phyloP scores from a whole-genome alignment of 2,329 filamentous ascomycete genomes.

The Septoria petroselini region DNA sequence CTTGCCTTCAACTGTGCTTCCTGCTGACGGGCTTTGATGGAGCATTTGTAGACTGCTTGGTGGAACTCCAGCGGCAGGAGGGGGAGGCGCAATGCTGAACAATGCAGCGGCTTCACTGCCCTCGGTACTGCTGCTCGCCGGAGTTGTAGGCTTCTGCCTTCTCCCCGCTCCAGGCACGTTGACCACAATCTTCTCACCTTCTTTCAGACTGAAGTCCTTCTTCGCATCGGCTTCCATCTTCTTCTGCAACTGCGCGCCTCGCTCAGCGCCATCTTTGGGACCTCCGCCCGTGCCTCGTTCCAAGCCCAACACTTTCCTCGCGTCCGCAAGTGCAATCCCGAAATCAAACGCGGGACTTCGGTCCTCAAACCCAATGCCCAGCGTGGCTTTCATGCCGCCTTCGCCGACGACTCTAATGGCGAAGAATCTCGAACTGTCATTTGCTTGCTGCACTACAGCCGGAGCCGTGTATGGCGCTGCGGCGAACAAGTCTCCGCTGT shows the following conservation, averaged over 20 bases:
- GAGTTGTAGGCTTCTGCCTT: conserved; percentile 33
- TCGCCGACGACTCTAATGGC: conserved; percentile 76
- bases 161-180: conserved; percentile 60
- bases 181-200: conserved; percentile 83
- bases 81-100: conserved; percentile 76
- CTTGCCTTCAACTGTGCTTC: conserved; percentile 46
- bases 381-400: conserved; percentile 68
- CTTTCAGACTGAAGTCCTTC: conserved; percentile 80
- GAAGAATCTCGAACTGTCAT: conserved; percentile 81
- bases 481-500: conserved; percentile 72
- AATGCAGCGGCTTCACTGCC: conserved; percentile 45
- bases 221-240: conserved; percentile 52
- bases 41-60: conserved; percentile 34
- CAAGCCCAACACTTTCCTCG: conserved; percentile 65
- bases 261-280: conserved; percentile 51
- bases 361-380: conserved; percentile 87
- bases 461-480: conserved; percentile 71
- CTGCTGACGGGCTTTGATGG: conserved; percentile 61
- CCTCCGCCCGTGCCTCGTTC: conserved; percentile 55
- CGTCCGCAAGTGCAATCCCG: conserved; percentile 74
- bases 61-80: conserved; percentile 54
- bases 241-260: conserved; percentile 28
- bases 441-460: conserved; percentile 68
- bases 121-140: conserved; percentile 41
- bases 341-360: conserved; percentile 84